These are phyloP conservation scores for Populus euphratica DNA, from an alignment of 345 rosid species.

Conservation along the genomic window DNA sequence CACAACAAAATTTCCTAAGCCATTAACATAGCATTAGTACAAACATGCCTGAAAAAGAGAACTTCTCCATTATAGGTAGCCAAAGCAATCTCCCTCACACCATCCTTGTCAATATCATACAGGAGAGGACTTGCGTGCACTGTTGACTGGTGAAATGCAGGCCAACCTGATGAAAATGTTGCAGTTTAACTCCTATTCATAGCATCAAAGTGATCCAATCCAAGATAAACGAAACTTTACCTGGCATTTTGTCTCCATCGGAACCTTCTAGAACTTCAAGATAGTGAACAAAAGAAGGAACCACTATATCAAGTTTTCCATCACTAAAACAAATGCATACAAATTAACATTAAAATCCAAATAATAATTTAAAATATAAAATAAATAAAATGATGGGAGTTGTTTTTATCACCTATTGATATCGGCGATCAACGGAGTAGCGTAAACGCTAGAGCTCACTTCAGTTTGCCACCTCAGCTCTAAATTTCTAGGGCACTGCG, in stretches of 20 bases:
- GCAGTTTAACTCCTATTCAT: not conserved
- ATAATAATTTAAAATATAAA: not conserved
- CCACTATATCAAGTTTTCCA: constrained; percentile 96
- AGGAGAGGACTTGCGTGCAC: constrained; percentile 96
- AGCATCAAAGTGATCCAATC: not conserved
- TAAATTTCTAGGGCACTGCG: constrained; percentile 81
- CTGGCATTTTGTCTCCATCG: constrained; percentile 99
- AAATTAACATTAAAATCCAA: not conserved
- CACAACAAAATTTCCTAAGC: not conserved
- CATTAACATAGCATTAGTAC: constrained; percentile 2
- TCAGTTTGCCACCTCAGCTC: constrained; percentile 99
- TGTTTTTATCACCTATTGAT: constrained; percentile 60
- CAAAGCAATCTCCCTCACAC: constrained; percentile 87
- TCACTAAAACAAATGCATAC: constrained; percentile 47
- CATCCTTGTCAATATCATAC: constrained; percentile 94
- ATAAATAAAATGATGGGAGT: not conserved
- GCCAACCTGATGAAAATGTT: constrained; percentile 68
- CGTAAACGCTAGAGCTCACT: constrained; percentile 94
- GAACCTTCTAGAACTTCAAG: constrained; percentile 98
- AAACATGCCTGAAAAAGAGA: constrained; percentile 81
- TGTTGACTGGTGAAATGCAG: constrained; percentile 96
- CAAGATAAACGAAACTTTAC: constrained; percentile 31
- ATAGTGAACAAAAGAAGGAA: constrained; percentile 95
- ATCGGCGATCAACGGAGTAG: constrained; percentile 91
- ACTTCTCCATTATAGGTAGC: constrained; percentile 98